Evolutionary conservation across 345 rosid species (phyloP).

Genomic region (Eucalyptus camaldulensis): DNA sequence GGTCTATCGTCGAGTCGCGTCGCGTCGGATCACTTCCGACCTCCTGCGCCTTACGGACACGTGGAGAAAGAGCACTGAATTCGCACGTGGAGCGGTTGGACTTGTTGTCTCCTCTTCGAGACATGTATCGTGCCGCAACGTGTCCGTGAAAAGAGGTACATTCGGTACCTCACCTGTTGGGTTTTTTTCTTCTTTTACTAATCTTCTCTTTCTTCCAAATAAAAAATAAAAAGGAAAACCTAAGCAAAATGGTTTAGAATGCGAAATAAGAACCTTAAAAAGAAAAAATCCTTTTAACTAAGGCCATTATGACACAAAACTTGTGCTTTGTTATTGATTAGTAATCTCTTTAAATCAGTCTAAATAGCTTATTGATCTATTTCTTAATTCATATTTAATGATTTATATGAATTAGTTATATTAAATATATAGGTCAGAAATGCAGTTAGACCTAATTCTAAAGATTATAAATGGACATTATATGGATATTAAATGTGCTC

Average conservation of each 20-base stretch:
- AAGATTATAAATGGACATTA: no score
- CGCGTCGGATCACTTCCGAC: neutral
- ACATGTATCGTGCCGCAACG: neutral
- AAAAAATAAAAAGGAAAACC: neutral
- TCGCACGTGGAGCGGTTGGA: neutral
- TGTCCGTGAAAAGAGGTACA: neutral
- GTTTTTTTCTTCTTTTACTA: neutral
- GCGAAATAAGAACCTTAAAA: accelerated
- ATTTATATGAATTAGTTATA: no score
- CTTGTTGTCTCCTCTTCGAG: neutral
- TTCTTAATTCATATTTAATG: no score
- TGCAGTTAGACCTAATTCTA: no score
- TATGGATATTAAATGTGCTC: no score
- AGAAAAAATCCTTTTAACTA: no score
- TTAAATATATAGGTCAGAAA: no score
- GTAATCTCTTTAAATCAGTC: no score
- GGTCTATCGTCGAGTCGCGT: neutral
- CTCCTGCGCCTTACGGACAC: neutral
- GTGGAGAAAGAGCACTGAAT: neutral
- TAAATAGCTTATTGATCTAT: no score
- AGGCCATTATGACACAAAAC: no score
- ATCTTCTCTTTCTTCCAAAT: neutral
- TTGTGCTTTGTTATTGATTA: no score
- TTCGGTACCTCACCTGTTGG: neutral
- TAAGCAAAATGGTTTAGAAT: neutral